Conservation (phyloP, 768 basidiomycete species). For the Ephemerocybe angulata region DNA sequence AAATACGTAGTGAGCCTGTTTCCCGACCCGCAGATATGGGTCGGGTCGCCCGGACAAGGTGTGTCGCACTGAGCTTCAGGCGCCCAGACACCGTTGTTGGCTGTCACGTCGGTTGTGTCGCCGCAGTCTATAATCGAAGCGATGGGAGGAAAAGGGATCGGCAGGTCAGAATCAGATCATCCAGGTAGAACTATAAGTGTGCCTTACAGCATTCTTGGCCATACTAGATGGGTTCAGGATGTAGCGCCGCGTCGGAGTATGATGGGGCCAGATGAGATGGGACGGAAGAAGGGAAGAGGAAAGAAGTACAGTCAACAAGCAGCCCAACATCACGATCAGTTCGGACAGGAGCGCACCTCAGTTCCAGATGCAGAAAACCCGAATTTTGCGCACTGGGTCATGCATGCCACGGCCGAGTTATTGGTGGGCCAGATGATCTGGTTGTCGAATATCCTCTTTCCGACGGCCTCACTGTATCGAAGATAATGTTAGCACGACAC, state of each 20-base stretch:
- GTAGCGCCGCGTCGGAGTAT: slow-evolving; percentile 3
- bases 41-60: slow-evolving; percentile 67
- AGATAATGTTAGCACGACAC: not conserved
- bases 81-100: slow-evolving; percentile 34
- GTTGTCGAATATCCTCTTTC: slow-evolving; percentile 52
- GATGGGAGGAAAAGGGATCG: not conserved
- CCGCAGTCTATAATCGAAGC: slow-evolving; percentile 70
- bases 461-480: slow-evolving; percentile 46
- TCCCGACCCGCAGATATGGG: slow-evolving; percentile 64
- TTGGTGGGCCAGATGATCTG: slow-evolving; percentile 56
- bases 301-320: no score
- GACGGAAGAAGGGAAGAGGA: no score
- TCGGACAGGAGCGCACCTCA: slow-evolving; percentile 33
- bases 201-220: slow-evolving; percentile 71
- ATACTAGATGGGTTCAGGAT: slow-evolving; percentile 32
- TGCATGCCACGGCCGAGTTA: slow-evolving; percentile 62
- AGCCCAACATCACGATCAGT: slow-evolving; percentile 7
- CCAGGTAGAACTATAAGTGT: not conserved
- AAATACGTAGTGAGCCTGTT: slow-evolving; percentile 51
- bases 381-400: slow-evolving; percentile 64
- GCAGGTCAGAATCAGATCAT: not conserved
- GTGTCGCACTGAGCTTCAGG: slow-evolving; percentile 42
- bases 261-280: not conserved
- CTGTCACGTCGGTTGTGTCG: slow-evolving; percentile 53
- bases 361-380: slow-evolving; percentile 71